These are phyloP conservation scores for Penicillium salamii DNA, from an alignment of 495 filamentous ascomycete genomes.

Conservation along the genomic window DNA sequence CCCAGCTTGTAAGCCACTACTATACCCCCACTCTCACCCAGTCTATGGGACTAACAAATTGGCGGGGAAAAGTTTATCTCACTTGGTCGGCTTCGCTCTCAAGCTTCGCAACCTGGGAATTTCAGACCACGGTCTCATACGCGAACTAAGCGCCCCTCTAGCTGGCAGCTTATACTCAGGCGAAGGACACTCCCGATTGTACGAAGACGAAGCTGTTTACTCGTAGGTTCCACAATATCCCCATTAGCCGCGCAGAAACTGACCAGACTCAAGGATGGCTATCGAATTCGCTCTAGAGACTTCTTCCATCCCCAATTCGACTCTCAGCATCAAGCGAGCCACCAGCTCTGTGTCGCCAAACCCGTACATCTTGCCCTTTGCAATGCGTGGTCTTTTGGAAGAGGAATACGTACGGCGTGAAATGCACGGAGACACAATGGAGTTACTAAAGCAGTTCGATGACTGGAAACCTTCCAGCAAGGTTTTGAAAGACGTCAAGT, in stretches of 20 bases:
- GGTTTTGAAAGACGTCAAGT: constrained; percentile 92
- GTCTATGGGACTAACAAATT: constrained; percentile 6
- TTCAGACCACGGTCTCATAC: constrained; percentile 87
- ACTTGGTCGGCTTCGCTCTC: constrained; percentile 87
- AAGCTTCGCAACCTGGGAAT: constrained; percentile 92
- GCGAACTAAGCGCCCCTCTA: constrained; percentile 82
- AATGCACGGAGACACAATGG: constrained; percentile 68
- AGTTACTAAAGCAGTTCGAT: constrained; percentile 84
- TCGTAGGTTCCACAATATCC: constrained; percentile 48
- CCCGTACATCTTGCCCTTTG: constrained; percentile 90
- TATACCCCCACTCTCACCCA: not conserved
- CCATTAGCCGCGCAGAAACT: constrained; percentile 7
- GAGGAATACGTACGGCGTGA: constrained; percentile 87
- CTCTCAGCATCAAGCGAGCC: constrained; percentile 51
- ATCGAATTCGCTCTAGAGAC: constrained; percentile 85
- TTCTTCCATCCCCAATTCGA: constrained; percentile 54
- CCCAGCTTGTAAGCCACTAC: constrained; percentile 72
- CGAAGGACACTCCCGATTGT: constrained; percentile 89
- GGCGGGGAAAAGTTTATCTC: constrained; percentile 60
- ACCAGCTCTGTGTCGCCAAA: constrained; percentile 56
- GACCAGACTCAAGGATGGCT: constrained; percentile 57
- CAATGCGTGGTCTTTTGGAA: constrained; percentile 87
- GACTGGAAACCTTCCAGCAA: constrained; percentile 89
- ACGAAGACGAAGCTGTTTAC: constrained; percentile 88
- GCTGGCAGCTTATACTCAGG: constrained; percentile 89